Evolutionary conservation across 345 rosid species (phyloP).

Genomic region (Nephelium lappaceum): DNA sequence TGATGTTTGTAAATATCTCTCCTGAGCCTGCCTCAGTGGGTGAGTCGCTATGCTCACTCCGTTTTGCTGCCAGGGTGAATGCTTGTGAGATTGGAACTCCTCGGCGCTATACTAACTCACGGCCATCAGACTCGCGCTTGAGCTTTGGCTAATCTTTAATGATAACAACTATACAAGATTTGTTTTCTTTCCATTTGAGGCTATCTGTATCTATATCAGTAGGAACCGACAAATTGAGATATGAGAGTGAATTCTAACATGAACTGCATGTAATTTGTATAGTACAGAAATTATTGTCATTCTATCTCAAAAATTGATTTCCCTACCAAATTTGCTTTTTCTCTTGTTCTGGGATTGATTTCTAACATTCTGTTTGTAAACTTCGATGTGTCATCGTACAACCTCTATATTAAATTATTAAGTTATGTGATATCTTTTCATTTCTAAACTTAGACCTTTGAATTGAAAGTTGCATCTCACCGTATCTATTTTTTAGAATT

Average conservation of each 20-base stretch:
- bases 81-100: slow-evolving; percentile 99
- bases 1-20: slow-evolving; percentile 92
- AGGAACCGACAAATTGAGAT: slow-evolving; percentile 18
- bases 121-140: slow-evolving; percentile 64
- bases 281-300: slow-evolving; percentile 28
- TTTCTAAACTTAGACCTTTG: neutral
- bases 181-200: neutral
- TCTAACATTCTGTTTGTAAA: slow-evolving; percentile 4
- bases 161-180: neutral
- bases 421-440: neutral
- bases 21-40: slow-evolving; percentile 82
- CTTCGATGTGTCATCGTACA: neutral
- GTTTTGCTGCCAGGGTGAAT: slow-evolving; percentile 96
- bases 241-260: slow-evolving; percentile 46
- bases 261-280: slow-evolving; percentile 50
- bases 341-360: slow-evolving; percentile 7
- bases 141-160: slow-evolving; percentile 64
- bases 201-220: slow-evolving; percentile 28
- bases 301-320: slow-evolving; percentile 6
- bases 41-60: slow-evolving; percentile 92
- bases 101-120: slow-evolving; percentile 62
- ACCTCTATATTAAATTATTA: neutral
- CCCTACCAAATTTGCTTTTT: slow-evolving; percentile 12
- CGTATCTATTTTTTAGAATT: neutral
- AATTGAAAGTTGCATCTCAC: neutral